Base-by-base conservation (phyloP, 1,284 basidiomycete species). In the Fomitiporia mediterranea region DNA sequence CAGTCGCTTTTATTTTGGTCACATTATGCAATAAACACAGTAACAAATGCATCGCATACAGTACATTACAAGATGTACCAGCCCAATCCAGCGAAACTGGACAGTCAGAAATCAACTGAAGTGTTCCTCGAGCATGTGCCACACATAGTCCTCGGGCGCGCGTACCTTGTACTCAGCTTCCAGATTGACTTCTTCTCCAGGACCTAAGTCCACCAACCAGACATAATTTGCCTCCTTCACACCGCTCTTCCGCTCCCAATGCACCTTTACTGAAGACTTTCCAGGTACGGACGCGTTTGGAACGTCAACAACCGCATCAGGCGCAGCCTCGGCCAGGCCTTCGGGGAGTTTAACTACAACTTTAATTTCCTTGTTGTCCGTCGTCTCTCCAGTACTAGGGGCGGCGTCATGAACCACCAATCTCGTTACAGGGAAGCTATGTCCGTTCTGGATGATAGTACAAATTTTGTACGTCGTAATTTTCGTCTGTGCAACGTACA, bases 91-190 rank as follows among this genome's bases (percentile, higher is more conserved):
- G n/a, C n/a, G n/a, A n/a, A n/a, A n/a, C n/a, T n/a, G n/a, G n/a
- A n/a, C n/a, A n/a, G n/a, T n/a, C n/a, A 3, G 11, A 39, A 21
- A 53, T 6, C 40, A 21, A 25, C n/a, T 4, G 30, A 30, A 42
- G 27, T 32, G 28, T 3, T 53, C 51, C 30, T 54, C 53, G 5
- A 5, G 30, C 13, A 62, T 50, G 3, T 53, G 30, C 69, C 68
- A 70, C 21, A 59, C 58, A 21, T 62, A 56, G 53, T 74, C 75
- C n/a, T 68, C 66, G 19, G 77, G 75, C 1, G 70, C 73, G 61
- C 71, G 75, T 38, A 82, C 70, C 55, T 80, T 78, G 74, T 79
- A 82, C 56, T 76, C 69, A 11, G 75, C 70, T 54, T 75, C 70
- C 21, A 83, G 62, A 27, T 65, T 65, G n/a, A 76, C 67, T 63